A percentile compares a stretch with the other conserved stretches of the same genome.
Evolutionary conservation across 2,329 filamentous ascomycete genomes (phyloP).

Genomic region (Thermoascus crustaceus): DNA sequence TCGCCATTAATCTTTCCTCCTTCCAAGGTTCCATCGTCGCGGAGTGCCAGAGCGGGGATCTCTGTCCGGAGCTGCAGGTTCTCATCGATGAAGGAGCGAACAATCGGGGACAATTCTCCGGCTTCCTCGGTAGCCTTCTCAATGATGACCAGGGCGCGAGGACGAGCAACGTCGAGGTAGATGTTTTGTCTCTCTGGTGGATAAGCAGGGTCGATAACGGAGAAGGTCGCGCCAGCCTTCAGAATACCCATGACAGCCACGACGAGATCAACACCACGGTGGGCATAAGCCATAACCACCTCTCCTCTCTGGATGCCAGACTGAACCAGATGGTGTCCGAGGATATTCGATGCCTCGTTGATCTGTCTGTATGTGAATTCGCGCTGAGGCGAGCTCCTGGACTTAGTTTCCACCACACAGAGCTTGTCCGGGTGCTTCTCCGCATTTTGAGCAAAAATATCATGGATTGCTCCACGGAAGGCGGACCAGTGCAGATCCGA

Average conservation of each 20-base stretch:
- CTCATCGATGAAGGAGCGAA: constrained; percentile 60
- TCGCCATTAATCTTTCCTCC: constrained; percentile 59
- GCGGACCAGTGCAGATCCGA: constrained; percentile 38
- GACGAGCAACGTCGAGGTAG: constrained; percentile 71
- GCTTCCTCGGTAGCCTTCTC: constrained; percentile 62
- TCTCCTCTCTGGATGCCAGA: constrained; percentile 69
- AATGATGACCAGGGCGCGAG: constrained; percentile 64
- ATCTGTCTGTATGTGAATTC: constrained; percentile 80
- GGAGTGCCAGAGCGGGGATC: constrained; percentile 64
- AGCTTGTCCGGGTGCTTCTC: constrained; percentile 57
- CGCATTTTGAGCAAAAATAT: constrained; percentile 45
- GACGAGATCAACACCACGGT: constrained; percentile 70
- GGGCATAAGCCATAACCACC: constrained; percentile 86
- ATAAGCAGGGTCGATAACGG: constrained; percentile 68
- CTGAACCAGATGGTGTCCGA: constrained; percentile 70
- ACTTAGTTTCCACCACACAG: constrained; percentile 60
- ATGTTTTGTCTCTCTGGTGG: constrained; percentile 74
- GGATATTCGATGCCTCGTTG: constrained; percentile 68
- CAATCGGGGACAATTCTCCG: constrained; percentile 53
- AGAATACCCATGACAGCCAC: constrained; percentile 71
- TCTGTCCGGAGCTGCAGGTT: constrained; percentile 64
- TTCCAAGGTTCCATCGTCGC: constrained; percentile 61
- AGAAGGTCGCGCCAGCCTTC: constrained; percentile 53
- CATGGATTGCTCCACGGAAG: constrained; percentile 38
- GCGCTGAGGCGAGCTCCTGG: constrained; percentile 46